Percentiles rank a stretch among this genome's conserved stretches.
Evolutionary conservation across 2,329 filamentous ascomycete species (phyloP).

Genomic region (Neocucurbitaria cava): DNA sequence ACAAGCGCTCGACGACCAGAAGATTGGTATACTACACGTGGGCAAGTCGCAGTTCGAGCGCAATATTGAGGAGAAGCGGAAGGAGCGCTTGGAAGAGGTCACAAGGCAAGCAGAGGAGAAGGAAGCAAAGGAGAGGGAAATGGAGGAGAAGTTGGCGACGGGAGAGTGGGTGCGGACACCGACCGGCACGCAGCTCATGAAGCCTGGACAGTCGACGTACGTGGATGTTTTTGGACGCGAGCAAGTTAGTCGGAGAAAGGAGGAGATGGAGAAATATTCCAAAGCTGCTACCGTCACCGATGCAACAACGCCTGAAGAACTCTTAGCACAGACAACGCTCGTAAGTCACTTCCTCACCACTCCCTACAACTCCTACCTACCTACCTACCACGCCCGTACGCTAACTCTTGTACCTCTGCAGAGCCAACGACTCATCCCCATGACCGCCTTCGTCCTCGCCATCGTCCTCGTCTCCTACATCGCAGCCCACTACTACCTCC

Average conservation of each 20-base stretch:
- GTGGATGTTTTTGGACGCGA: slow-evolving; percentile 43
- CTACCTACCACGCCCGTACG: background rate
- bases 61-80: slow-evolving; percentile 43
- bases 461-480: slow-evolving; percentile 31
- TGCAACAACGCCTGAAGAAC: slow-evolving; percentile 35
- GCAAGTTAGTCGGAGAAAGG: slow-evolving; percentile 39
- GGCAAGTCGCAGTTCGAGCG: slow-evolving; percentile 45
- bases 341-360: slow-evolving; percentile 33
- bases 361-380: background rate
- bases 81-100: slow-evolving; percentile 35
- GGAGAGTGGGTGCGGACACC: slow-evolving; percentile 45
- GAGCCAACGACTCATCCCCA: slow-evolving; percentile 46
- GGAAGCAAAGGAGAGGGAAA: slow-evolving; percentile 36
- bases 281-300: slow-evolving; percentile 26
- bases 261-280: slow-evolving; percentile 35
- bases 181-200: slow-evolving; percentile 44
- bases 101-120: slow-evolving; percentile 42
- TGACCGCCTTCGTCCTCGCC: slow-evolving; percentile 43
- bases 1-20: slow-evolving; percentile 29
- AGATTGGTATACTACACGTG: slow-evolving; percentile 43
- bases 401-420: too few relatives aligned
- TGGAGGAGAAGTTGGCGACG: slow-evolving; percentile 40
- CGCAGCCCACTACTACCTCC: slow-evolving; percentile 43
- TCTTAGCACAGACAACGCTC: slow-evolving; percentile 40
- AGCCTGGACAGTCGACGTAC: slow-evolving; percentile 43